phyloP scores from a whole-genome alignment of 2,329 filamentous ascomycete species.

The Cytospora leucostoma region DNA sequence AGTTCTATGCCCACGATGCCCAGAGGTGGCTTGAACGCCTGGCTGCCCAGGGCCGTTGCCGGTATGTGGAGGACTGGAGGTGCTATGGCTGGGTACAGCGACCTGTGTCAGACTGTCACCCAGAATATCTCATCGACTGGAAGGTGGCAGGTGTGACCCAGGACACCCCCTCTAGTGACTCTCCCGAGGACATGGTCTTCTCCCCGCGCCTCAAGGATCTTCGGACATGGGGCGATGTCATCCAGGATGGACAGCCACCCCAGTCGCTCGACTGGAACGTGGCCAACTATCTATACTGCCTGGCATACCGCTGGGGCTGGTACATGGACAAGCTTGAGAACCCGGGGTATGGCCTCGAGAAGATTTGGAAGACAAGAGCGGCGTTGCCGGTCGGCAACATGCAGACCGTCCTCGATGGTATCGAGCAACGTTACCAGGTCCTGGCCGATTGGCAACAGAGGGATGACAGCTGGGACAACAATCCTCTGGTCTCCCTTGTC shows the following conservation, averaged over 20 bases:
- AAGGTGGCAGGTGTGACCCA: constrained; percentile 11
- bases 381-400: constrained; percentile 5
- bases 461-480: constrained; percentile 35
- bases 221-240: constrained; percentile 18
- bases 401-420: background rate
- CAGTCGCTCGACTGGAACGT: constrained; percentile 1
- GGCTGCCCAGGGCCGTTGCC: constrained; percentile 32
- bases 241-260: background rate
- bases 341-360: background rate
- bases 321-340: constrained; percentile 12
- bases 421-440: background rate
- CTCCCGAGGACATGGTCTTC: constrained; percentile 11
- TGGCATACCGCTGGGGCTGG: constrained; percentile 24
- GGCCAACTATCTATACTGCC: constrained; percentile 15
- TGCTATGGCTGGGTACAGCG: constrained; percentile 35
- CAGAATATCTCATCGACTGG: constrained; percentile 38
- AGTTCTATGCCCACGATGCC: constrained; percentile 36
- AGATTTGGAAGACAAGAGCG: background rate
- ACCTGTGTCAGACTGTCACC: constrained; percentile 34
- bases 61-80: constrained; percentile 29
- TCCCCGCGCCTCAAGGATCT: constrained; percentile 21
- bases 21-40: constrained; percentile 37
- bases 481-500: constrained; percentile 10
- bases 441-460: constrained; percentile 20
- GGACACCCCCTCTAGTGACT: background rate